Percentiles rank a stretch among this genome's conserved stretches.
Conservation (phyloP, 495 filamentous ascomycete genomes). For the Alectoria sarmentosa region DNA sequence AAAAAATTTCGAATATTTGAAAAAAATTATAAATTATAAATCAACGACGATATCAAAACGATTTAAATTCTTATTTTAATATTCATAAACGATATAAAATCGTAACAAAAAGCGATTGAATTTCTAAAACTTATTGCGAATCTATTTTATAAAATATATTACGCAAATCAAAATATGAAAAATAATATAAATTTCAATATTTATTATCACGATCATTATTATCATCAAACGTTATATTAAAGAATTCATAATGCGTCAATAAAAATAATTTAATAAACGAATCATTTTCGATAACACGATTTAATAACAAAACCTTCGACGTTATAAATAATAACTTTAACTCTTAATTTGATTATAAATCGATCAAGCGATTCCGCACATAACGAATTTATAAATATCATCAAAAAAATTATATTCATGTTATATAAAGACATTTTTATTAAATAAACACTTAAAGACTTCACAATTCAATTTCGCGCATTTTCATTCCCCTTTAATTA, state of each 20-base stretch:
- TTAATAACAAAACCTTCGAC: background rate
- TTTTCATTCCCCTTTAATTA: background rate
- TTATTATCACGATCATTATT: background rate
- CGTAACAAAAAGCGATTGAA: background rate
- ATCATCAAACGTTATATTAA: background rate
- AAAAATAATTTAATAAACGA: background rate
- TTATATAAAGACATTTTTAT: background rate
- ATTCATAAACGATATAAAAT: background rate
- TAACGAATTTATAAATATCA: background rate
- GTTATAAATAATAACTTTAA: background rate
- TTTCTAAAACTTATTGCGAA: background rate
- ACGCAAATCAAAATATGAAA: background rate
- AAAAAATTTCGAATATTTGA: background rate
- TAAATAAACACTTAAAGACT: background rate
- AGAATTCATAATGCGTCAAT: background rate
- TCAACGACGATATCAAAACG: background rate
- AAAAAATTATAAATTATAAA: background rate
- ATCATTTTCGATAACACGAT: background rate
- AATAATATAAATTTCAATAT: background rate
- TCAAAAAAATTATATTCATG: background rate
- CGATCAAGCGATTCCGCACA: background rate
- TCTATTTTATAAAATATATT: background rate
- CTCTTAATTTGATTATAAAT: background rate
- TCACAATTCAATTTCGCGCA: background rate
- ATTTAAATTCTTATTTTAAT: background rate